Conservation (phyloP, 169 alveolate species). For the Plasmodium reichenowi region DNA sequence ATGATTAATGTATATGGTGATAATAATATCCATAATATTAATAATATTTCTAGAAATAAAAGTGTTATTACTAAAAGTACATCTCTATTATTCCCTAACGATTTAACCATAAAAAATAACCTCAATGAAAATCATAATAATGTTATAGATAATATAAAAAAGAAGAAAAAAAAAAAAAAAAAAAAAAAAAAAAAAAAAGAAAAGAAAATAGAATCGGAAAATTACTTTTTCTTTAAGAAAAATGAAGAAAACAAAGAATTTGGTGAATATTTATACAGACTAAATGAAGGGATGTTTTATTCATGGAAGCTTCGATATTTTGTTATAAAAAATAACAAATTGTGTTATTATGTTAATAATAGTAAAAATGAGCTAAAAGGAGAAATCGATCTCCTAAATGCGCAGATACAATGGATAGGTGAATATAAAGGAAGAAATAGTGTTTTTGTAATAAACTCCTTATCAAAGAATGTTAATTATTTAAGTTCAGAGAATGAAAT, state of each 20-base stretch:
- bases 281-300: conserved; percentile 36
- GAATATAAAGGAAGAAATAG: conserved; percentile 79
- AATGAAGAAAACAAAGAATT: conserved; percentile 7
- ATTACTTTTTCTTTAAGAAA: conserved; percentile 20
- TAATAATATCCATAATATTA: no score
- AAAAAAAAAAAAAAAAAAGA: background rate
- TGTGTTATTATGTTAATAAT: conserved; percentile 4
- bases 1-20: no score
- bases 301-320: conserved; percentile 27
- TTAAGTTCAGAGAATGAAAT: conserved; percentile 77
- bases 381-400: conserved; percentile 55
- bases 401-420: conserved; percentile 81
- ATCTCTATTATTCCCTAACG: background rate
- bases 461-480: conserved; percentile 48
- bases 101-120: background rate
- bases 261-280: conserved; percentile 15
- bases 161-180: background rate
- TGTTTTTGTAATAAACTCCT: conserved; percentile 72
- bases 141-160: background rate
- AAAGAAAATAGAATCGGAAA: background rate
- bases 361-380: conserved; percentile 63
- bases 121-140: background rate
- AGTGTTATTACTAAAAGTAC: background rate
- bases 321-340: conserved; percentile 15
- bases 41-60: background rate